These are phyloP conservation scores for Ascochyta clinopodiicola DNA, from an alignment of 2,329 filamentous ascomycete genomes.

Conservation along the genomic window DNA sequence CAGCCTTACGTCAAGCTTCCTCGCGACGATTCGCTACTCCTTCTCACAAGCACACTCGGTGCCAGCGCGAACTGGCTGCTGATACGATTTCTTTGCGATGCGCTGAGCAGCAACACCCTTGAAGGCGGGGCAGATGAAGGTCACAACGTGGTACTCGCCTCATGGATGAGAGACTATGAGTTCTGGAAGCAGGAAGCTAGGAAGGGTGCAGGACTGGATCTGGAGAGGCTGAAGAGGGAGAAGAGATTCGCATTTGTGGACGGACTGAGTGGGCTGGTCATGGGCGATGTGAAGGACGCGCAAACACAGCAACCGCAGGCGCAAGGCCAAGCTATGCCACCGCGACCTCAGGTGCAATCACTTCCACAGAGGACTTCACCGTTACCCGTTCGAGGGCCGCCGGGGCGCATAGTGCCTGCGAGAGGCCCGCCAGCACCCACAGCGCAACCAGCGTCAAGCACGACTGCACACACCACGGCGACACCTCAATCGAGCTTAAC, in stretches of 20 bases:
- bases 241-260: slow-evolving; percentile 76
- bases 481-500: not conserved
- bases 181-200: slow-evolving; percentile 80
- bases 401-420: slow-evolving; percentile 25
- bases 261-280: slow-evolving; percentile 69
- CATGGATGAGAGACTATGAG: slow-evolving; percentile 77
- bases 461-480: not conserved
- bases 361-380: slow-evolving; percentile 13
- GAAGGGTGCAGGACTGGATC: slow-evolving; percentile 74
- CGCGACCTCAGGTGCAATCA: not conserved
- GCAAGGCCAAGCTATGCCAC: not conserved
- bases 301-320: slow-evolving; percentile 1
- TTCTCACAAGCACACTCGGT: slow-evolving; percentile 70
- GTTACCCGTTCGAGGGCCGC: slow-evolving; percentile 27
- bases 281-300: slow-evolving; percentile 13
- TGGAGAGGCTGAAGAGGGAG: slow-evolving; percentile 64
- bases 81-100: slow-evolving; percentile 58
- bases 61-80: slow-evolving; percentile 63
- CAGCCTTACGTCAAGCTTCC: slow-evolving; percentile 69
- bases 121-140: slow-evolving; percentile 38
- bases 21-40: slow-evolving; percentile 64
- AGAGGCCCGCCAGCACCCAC: slow-evolving; percentile 20
- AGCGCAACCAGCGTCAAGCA: slow-evolving; percentile 4
- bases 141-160: slow-evolving; percentile 71
- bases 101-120: slow-evolving; percentile 43